Base-by-base conservation (phyloP, 495 filamentous ascomycete genomes). In the Lepidopterella palustris region DNA sequence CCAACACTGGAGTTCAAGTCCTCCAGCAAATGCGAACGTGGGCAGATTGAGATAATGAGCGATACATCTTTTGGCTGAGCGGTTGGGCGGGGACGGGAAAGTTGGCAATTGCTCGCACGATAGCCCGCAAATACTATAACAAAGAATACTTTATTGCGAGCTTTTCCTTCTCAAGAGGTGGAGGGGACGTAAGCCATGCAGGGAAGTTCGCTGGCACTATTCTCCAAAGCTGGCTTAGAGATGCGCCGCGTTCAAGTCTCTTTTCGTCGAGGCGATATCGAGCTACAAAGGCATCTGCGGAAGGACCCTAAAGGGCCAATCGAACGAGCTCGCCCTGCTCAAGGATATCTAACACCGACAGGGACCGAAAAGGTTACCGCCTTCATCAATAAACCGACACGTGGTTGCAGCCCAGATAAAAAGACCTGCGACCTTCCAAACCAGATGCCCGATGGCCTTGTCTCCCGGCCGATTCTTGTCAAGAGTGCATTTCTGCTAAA, bases 391-490 rank as follows among this genome's bases (percentile, higher is more conserved):
- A 27, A 53, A 66, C 6, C 63, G 63, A 59, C 53, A 63, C 10
- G 53, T 28, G 2, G 63, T 66, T 6, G 53, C 53, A 10, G 63
- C 63, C 27, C 64, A 66, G 49, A 66, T 66, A 42, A 66, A 66
- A 20, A 66, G 42, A 13, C 73, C 71, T 29, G 62, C 64, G 10
- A 78, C 69, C 48, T 65, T 71, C 28, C 70, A 25, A n/a, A 68
- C 70, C 0, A 81, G 65, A 21, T 23, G 29, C 23, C 63, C 4
- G 47, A 76, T 68, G 10, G 18, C 32, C 11, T 63, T 6, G 23
- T 69, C 28, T 2, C 72, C 69, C 1, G 79, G 79, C 79, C 77
- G 82, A 26, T 61, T 42, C 24, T 20, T 8, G 21, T 11, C 5
- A n/a, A 59, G 28, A 26, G 27, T 4, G 11, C 27, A 24, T 35